Percentiles rank a stretch among this genome's conserved stretches.
Conservation (phyloP, 495 filamentous ascomycete species). For the Hyaloscypha hepaticicola region DNA sequence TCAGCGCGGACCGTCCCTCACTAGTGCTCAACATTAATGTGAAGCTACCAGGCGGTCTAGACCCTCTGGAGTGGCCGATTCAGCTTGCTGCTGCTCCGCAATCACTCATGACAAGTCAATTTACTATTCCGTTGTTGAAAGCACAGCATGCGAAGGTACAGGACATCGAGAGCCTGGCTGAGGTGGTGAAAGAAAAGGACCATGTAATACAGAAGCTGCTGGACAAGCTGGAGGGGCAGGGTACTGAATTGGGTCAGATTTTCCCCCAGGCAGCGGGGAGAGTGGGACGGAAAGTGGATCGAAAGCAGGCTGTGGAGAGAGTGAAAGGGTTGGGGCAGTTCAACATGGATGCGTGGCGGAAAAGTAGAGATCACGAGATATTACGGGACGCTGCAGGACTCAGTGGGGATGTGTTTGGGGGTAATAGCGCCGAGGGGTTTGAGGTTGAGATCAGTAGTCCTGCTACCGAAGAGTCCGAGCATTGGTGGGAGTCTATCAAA, state of each 20-base stretch:
- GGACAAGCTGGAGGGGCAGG: slow-evolving; percentile 73
- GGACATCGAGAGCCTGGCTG: slow-evolving; percentile 55
- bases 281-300: slow-evolving; percentile 37
- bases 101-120: slow-evolving; percentile 53
- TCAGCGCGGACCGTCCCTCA: slow-evolving; percentile 25
- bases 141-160: slow-evolving; percentile 51
- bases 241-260: slow-evolving; percentile 64
- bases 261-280: slow-evolving; percentile 65
- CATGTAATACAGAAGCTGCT: slow-evolving; percentile 69
- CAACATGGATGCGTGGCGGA: slow-evolving; percentile 46
- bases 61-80: slow-evolving; percentile 69
- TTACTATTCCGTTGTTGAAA: slow-evolving; percentile 69
- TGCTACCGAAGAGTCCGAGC: slow-evolving; percentile 33
- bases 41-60: slow-evolving; percentile 64
- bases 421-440: background rate
- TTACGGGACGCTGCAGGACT: slow-evolving; percentile 18
- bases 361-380: background rate
- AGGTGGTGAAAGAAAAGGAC: slow-evolving; percentile 73
- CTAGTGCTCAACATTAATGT: slow-evolving; percentile 60
- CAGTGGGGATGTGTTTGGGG: slow-evolving; percentile 34
- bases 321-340: slow-evolving; percentile 58
- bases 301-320: slow-evolving; percentile 47
- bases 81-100: slow-evolving; percentile 53
- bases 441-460: slow-evolving; percentile 23
- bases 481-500: slow-evolving; percentile 51